Percentiles rank a stretch among this genome's conserved stretches.
Evolutionary conservation across 129 eudicot genomes (phyloP).

Genomic region (sunflower (Helianthus annuus)): DNA sequence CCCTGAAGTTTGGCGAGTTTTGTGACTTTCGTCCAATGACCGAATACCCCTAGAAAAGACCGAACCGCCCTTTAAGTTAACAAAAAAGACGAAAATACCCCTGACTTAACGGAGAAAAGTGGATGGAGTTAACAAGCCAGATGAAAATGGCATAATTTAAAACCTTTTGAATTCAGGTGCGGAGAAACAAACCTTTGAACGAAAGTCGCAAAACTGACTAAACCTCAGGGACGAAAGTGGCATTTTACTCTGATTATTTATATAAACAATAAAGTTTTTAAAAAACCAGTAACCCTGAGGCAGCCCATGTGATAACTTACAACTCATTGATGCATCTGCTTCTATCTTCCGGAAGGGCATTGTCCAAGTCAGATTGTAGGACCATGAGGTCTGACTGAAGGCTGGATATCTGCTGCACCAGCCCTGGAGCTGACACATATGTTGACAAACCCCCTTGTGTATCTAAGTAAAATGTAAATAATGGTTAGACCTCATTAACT

Average conservation of each 20-base stretch:
- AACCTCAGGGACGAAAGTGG: too few relatives aligned
- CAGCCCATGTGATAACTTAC: slow-evolving; percentile 51
- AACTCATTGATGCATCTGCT: slow-evolving; percentile 88
- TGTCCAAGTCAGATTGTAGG: slow-evolving; percentile 86
- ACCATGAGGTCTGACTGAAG: slow-evolving; percentile 85
- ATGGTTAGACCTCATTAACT: not conserved
- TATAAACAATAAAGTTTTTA: not conserved
- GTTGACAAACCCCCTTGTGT: slow-evolving; percentile 82
- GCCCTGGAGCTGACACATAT: slow-evolving; percentile 97
- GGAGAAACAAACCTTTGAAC: too few relatives aligned
- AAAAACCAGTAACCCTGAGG: not conserved
- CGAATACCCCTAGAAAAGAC: too few relatives aligned
- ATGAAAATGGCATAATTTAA: too few relatives aligned
- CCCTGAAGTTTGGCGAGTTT: too few relatives aligned
- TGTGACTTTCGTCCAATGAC: too few relatives aligned
- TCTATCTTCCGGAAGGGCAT: slow-evolving; percentile 94
- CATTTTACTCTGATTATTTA: not conserved
- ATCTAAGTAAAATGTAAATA: slow-evolving; percentile 40
- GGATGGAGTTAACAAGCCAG: too few relatives aligned
- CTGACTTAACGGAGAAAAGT: too few relatives aligned
- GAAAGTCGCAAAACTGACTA: too few relatives aligned
- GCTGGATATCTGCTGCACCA: slow-evolving; percentile 83
- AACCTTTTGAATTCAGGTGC: too few relatives aligned
- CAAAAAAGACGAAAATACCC: too few relatives aligned
- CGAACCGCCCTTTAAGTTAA: too few relatives aligned